A percentile compares a stretch with the other conserved stretches of the same genome.
phyloP scores from a whole-genome alignment of 768 basidiomycete genomes.

The Rhizopogon vulgaris region DNA sequence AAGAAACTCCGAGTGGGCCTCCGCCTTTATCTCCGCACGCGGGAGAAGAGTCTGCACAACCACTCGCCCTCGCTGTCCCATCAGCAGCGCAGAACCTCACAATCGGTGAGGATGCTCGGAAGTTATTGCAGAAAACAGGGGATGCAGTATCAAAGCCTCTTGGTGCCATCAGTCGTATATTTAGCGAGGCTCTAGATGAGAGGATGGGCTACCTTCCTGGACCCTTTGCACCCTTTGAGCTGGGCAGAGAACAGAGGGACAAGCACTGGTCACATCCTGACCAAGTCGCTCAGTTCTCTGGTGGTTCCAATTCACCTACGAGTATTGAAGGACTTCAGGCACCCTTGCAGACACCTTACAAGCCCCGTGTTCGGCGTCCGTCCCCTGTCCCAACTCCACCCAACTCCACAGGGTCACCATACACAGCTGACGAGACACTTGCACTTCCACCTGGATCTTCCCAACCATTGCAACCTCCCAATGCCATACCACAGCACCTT shows the following conservation, averaged over 20 bases:
- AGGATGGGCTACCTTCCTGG: slow-evolving; percentile 61
- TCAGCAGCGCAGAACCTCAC: slow-evolving; percentile 28
- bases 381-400: slow-evolving; percentile 32
- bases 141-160: slow-evolving; percentile 88
- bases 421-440: slow-evolving; percentile 39
- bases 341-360: slow-evolving; percentile 62
- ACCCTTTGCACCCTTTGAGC: slow-evolving; percentile 63
- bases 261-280: slow-evolving; percentile 38
- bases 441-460: slow-evolving; percentile 45
- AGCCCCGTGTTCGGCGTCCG: slow-evolving; percentile 59
- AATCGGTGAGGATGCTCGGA: slow-evolving; percentile 63
- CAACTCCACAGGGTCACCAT: slow-evolving; percentile 11
- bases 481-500: slow-evolving; percentile 22
- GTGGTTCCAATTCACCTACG: slow-evolving; percentile 34
- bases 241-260: slow-evolving; percentile 42
- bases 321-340: slow-evolving; percentile 19
- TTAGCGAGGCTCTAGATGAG: slow-evolving; percentile 77
- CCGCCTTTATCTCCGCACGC: slow-evolving; percentile 43
- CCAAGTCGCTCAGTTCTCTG: slow-evolving; percentile 21
- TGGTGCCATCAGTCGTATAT: slow-evolving; percentile 82
- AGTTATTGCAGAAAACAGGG: slow-evolving; percentile 84
- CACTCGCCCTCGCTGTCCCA: slow-evolving; percentile 56
- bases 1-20: slow-evolving; percentile 29
- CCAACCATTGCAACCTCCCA: slow-evolving; percentile 23
- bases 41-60: slow-evolving; percentile 88